Percentiles rank a stretch among this genome's conserved stretches.
Evolutionary conservation across 1,284 basidiomycete genomes (phyloP).

Genomic region (Cutaneotrichosporon spelunceum): DNA sequence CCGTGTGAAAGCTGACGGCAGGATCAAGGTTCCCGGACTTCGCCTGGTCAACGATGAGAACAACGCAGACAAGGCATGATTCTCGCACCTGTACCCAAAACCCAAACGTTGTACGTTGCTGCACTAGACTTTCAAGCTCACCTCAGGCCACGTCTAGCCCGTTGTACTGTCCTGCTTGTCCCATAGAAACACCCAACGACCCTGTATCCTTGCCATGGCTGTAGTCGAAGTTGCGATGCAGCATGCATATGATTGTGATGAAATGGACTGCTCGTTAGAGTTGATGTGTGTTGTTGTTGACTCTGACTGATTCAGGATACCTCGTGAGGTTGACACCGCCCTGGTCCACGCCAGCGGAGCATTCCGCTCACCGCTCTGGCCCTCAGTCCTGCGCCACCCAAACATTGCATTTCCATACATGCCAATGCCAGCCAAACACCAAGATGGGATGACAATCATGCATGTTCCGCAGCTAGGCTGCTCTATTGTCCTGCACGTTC

Average conservation of each 20-base stretch:
- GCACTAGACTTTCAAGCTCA: background rate
- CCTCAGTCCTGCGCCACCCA: background rate
- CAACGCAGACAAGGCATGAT: constrained; percentile 1
- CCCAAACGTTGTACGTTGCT: background rate
- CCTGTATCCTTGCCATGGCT: background rate
- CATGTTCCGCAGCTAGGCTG: background rate
- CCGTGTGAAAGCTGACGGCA: background rate
- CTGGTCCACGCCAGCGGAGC: no score
- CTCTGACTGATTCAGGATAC: no score
- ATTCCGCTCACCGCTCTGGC: background rate
- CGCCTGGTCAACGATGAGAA: constrained; percentile 4
- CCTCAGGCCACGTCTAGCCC: background rate
- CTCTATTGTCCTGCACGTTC: background rate
- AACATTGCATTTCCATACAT: no score
- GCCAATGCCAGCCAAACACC: background rate
- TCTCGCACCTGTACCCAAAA: background rate
- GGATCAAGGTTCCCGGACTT: background rate
- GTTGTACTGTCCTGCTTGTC: background rate
- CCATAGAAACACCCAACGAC: background rate
- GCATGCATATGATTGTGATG: constrained; percentile 1
- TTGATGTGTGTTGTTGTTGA: no score
- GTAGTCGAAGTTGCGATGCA: background rate
- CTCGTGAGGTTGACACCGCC: no score
- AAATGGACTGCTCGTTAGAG: no score
- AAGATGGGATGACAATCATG: background rate